Evolutionary conservation across 179 eudicot species (phyloP).

Genomic region (Silene coronaria): DNA sequence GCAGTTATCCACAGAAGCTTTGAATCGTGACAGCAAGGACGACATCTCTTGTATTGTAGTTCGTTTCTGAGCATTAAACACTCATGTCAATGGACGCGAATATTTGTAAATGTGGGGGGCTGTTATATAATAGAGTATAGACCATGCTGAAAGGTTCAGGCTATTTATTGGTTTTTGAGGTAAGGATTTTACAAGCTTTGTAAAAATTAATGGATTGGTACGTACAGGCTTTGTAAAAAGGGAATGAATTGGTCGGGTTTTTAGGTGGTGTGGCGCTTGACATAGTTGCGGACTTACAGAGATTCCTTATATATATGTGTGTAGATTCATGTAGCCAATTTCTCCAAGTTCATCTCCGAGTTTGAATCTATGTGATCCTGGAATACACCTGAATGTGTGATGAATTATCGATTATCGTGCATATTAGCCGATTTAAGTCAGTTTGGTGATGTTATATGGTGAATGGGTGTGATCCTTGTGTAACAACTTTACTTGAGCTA

Average conservation of each 20-base stretch:
- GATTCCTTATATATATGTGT: conserved; percentile 17
- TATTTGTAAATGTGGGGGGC: conserved; percentile 24
- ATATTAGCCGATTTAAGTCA: too few relatives aligned
- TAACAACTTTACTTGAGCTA: too few relatives aligned
- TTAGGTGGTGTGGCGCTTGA: conserved; percentile 29
- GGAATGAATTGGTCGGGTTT: conserved; percentile 14
- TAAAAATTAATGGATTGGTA: too few relatives aligned
- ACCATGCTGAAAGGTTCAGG: conserved; percentile 12
- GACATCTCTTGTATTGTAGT: conserved; percentile 54
- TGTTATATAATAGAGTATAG: conserved; percentile 7
- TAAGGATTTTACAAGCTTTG: conserved; percentile 17
- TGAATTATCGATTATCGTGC: too few relatives aligned
- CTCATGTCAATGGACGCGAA: background rate
- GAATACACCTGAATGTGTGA: conserved; percentile 15
- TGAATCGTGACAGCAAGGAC: conserved; percentile 42
- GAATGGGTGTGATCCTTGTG: too few relatives aligned
- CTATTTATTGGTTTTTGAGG: conserved; percentile 13
- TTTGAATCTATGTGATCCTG: conserved; percentile 8
- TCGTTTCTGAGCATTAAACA: conserved; percentile 29
- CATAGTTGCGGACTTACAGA: conserved; percentile 23
- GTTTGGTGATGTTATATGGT: too few relatives aligned
- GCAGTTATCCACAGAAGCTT: conserved; percentile 38
- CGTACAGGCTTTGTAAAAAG: conserved; percentile 23
- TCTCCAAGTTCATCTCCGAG: background rate
- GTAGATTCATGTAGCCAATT: conserved; percentile 23